Percentiles rank a stretch among this genome's conserved stretches.
Evolutionary conservation across 305 asterid species (phyloP).

Genomic region (Petunia hybrid): DNA sequence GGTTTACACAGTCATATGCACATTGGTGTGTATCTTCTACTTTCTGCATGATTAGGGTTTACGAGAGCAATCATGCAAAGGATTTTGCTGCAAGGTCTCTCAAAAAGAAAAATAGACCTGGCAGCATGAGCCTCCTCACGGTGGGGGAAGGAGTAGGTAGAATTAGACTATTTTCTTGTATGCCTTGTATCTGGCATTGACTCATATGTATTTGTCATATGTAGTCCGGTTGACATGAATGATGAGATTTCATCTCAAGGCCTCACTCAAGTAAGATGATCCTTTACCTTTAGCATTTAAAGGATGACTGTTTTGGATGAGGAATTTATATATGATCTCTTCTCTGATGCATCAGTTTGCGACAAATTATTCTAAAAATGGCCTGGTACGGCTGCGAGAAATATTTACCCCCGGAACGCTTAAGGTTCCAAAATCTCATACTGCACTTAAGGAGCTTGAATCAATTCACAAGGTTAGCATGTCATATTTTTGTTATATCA

Average conservation of each 20-base stretch:
- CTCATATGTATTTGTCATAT: conserved; percentile 38
- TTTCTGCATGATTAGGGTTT: too few relatives aligned
- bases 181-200: conserved; percentile 12
- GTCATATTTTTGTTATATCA: neutral
- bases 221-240: conserved; percentile 87
- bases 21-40: too few relatives aligned
- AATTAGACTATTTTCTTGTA: neutral
- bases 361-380: conserved; percentile 63
- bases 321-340: conserved; percentile 18
- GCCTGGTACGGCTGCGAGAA: conserved; percentile 78
- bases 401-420: conserved; percentile 90
- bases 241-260: conserved; percentile 91
- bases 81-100: too few relatives aligned
- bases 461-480: conserved; percentile 90
- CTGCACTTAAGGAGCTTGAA: conserved; percentile 88
- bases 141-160: neutral
- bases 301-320: conserved; percentile 23
- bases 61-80: too few relatives aligned
- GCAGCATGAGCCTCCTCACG: too few relatives aligned
- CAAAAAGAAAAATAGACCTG: too few relatives aligned
- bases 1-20: too few relatives aligned
- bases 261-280: conserved; percentile 74
- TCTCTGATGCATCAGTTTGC: conserved; percentile 72
- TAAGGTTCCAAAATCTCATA: conserved; percentile 75
- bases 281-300: conserved; percentile 27